A percentile compares a stretch with the other conserved stretches of the same genome.
Evolutionary conservation across 495 filamentous ascomycete genomes (phyloP).

Genomic region (Pseudomonodictys pantanalensis): DNA sequence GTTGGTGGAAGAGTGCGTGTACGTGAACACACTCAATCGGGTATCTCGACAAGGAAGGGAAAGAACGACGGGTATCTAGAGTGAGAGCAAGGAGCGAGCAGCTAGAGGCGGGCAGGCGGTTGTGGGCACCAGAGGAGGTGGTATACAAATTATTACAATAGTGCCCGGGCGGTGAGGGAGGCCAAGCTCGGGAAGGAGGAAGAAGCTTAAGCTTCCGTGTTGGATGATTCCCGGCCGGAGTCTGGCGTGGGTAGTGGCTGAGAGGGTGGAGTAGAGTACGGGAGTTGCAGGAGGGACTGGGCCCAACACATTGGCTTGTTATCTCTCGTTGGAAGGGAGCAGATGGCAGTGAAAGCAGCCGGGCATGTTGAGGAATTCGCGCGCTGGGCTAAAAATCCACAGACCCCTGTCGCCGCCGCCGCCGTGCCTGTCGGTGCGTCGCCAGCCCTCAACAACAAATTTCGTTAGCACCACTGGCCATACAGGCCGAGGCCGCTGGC

Average conservation of each 20-base stretch:
- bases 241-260: conserved; percentile 6
- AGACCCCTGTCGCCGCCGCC: conserved; percentile 7
- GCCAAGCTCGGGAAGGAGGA: background rate
- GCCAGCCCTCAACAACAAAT: conserved; percentile 19
- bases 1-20: background rate
- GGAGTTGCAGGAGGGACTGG: conserved; percentile 12
- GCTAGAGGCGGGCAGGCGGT: background rate
- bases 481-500: no score
- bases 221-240: background rate
- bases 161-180: background rate
- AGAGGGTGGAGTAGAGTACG: conserved; percentile 2
- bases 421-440: conserved; percentile 4
- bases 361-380: conserved; percentile 17
- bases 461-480: no score
- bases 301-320: conserved; percentile 28
- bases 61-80: conserved; percentile 14
- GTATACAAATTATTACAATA: conserved; percentile 13
- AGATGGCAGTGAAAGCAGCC: background rate
- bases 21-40: background rate
- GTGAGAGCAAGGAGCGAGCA: background rate
- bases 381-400: conserved; percentile 14
- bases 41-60: background rate
- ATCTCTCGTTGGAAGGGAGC: conserved; percentile 20
- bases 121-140: conserved; percentile 7
- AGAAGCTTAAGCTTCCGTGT: background rate